These are phyloP conservation scores for Speleostelium caveatum DNA, from an alignment of 78 protist species.

Conservation along the genomic window DNA sequence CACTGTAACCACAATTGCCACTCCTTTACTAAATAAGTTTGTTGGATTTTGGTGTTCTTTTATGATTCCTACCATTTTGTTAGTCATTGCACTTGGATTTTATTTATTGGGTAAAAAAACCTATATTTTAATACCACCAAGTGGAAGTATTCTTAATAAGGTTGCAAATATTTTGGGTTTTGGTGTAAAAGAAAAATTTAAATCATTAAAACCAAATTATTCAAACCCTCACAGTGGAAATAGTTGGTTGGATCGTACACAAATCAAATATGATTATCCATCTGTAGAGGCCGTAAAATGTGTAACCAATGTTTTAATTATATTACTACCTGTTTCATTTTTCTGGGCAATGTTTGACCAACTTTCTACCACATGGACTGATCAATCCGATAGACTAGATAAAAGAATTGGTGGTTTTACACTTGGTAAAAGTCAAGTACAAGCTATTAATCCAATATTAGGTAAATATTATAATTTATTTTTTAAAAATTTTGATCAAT, in stretches of 20 bases:
- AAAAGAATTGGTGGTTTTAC: not conserved
- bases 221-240: too few species aligned
- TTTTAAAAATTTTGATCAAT: too few species aligned
- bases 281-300: not conserved
- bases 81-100: conserved; percentile 42
- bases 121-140: conserved; percentile 34
- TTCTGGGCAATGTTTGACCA: conserved; percentile 84
- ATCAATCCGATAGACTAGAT: conserved; percentile 72
- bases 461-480: too few species aligned
- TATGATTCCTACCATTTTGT: conserved; percentile 77
- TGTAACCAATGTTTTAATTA: not conserved
- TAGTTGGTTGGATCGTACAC: not conserved
- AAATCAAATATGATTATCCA: not conserved
- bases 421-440: conserved; percentile 51
- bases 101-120: conserved; percentile 49
- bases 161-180: not conserved
- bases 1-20: conserved; percentile 67
- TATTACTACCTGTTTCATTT: conserved; percentile 25
- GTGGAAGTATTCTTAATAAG: conserved; percentile 19
- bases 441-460: conserved; percentile 54
- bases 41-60: conserved; percentile 86
- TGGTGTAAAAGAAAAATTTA: conserved; percentile 29
- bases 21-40: conserved; percentile 78
- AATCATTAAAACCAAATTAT: not conserved
- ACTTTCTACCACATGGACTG: conserved; percentile 39